Evolutionary conservation across 176 grass and related monocot genomes (phyloP), one percentile per base, ranked within the genome.

Genomic region (Zoysia japonica): DNA sequence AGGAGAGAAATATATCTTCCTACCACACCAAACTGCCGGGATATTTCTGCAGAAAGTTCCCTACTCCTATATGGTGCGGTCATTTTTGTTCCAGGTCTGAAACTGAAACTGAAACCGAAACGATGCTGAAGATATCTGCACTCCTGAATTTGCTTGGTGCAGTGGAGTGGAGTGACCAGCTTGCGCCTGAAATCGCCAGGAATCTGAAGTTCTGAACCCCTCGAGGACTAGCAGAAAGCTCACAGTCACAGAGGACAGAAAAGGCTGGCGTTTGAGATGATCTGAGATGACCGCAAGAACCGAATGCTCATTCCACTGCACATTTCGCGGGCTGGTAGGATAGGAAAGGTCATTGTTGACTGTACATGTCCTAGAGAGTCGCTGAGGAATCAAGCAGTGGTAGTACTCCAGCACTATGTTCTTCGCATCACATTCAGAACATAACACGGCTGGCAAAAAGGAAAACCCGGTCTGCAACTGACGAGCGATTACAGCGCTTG

Each of bases 221-320:
- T 0, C 57, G 2, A 41, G 5, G 66, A 70, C 13, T 2, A 48
- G 46, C 20, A 68, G 76, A 28, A n/a, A 53, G 57, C 20, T 62
- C 56, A 40, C 47, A 52, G 17, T 37, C 49, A 44, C 13, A 15
- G 74, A 28, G 20, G 83, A 78, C 67, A 71, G 75, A 28, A 72
- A 54, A 72, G 83, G 35, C 44, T 36, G 70, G 52, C 15, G 15
- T 44, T 61, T 37, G 76, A 68, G 76, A 56, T 60, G 46, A 80
- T 71, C 77, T 78, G 82, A 78, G 83, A 78, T 74, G 78, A 79
- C 81, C 12, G 78, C 71, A 38, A 37, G 78, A 78, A 85, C 78
- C 78, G 78, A 82, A 78, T 85, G 87, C 87, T 82, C 28, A 28
- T 28, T 28, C 28, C 28, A 28, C 28, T 28, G 28, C 28, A 28